Percentiles rank a stretch among this genome's conserved stretches.
Evolutionary conservation across 2,329 filamentous ascomycete species (phyloP).

Genomic region (Pseudogymnoascus sp.): DNA sequence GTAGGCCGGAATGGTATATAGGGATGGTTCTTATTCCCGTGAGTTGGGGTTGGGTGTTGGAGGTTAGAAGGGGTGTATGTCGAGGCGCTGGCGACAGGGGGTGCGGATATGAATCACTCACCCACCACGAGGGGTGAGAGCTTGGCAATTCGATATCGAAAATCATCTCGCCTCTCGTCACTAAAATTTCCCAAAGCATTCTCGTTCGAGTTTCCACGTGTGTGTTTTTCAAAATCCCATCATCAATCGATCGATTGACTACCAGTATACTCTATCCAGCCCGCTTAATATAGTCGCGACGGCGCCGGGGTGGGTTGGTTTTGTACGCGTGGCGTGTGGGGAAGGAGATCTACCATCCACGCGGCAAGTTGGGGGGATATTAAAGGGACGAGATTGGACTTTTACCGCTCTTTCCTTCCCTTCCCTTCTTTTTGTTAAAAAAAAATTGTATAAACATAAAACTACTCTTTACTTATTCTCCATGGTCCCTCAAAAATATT

Average conservation of each 20-base stretch:
- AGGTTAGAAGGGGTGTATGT: background rate
- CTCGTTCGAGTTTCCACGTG: background rate
- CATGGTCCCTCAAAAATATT: background rate
- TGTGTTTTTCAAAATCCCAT: background rate
- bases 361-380: background rate
- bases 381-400: background rate
- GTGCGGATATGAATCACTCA: background rate
- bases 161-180: background rate
- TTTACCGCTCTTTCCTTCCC: background rate
- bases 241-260: background rate
- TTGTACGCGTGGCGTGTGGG: slow-evolving; percentile 1
- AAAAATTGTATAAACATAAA: background rate
- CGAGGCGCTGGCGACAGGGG: background rate
- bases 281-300: background rate
- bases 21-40: background rate
- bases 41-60: background rate
- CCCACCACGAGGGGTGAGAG: background rate
- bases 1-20: background rate
- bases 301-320: background rate
- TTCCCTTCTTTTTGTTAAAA: too few relatives aligned
- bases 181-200: too few relatives aligned
- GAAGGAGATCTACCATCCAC: background rate
- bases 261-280: background rate
- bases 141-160: background rate
- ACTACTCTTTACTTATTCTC: background rate